Conservation (phyloP, 257 asterid genomes). For the Marsdenia floribunda region DNA sequence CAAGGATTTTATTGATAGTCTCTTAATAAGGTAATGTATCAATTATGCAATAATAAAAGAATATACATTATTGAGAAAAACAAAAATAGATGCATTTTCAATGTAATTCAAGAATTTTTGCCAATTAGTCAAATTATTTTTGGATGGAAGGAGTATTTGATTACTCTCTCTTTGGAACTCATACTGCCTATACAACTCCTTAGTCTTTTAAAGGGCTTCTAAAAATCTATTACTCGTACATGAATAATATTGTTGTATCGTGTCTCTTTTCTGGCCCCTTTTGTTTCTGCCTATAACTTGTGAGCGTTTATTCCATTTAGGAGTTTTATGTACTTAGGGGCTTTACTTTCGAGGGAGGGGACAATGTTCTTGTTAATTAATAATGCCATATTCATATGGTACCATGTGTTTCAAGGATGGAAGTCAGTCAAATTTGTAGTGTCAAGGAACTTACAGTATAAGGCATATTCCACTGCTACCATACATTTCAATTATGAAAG, state of each 20-base stretch:
- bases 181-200: background rate
- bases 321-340: background rate
- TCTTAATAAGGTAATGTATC: too few relatives aligned
- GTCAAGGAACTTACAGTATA: too few relatives aligned
- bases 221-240: background rate
- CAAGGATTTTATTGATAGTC: too few relatives aligned
- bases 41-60: too few relatives aligned
- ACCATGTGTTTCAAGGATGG: too few relatives aligned
- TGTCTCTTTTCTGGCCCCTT: background rate
- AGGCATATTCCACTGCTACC: background rate
- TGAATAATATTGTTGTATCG: background rate
- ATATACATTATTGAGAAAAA: too few relatives aligned
- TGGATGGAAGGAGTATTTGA: background rate
- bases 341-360: background rate
- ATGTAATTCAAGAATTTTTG: too few relatives aligned
- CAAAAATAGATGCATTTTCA: too few relatives aligned
- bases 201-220: background rate
- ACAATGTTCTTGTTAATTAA: background rate
- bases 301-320: background rate
- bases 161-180: background rate
- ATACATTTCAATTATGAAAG: background rate
- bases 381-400: too few relatives aligned
- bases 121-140: too few relatives aligned
- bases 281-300: background rate
- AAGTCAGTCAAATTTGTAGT: too few relatives aligned